phyloP scores from a whole-genome alignment of 2,329 filamentous ascomycete genomes.

The Dothiorella sarmentorum region DNA sequence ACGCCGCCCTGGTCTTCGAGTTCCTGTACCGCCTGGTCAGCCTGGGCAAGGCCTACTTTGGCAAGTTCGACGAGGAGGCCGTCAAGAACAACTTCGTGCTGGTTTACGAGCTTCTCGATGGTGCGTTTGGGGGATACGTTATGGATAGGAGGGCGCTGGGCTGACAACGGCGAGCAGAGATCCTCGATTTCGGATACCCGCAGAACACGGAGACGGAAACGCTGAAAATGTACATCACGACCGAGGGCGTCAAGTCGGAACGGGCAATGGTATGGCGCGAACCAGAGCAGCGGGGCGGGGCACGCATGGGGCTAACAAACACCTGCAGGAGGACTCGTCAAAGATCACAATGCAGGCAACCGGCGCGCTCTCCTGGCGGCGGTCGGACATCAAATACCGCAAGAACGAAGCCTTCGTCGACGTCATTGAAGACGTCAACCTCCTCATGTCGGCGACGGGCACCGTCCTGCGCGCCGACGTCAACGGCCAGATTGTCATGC shows the following conservation, averaged over 20 bases:
- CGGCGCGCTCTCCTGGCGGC: constrained; percentile 92
- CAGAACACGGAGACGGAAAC: constrained; percentile 99
- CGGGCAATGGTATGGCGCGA: constrained; percentile 53
- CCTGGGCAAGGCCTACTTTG: constrained; percentile 93
- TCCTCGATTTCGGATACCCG: constrained; percentile 97
- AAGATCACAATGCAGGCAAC: constrained; percentile 99
- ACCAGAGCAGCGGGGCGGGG: background rate
- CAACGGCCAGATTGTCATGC: constrained; percentile 97
- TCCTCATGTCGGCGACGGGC: constrained; percentile 97
- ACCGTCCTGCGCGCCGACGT: constrained; percentile 94
- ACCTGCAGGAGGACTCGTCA: constrained; percentile 72
- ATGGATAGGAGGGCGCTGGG: background rate
- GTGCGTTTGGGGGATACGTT: constrained; percentile 46
- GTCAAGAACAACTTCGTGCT: constrained; percentile 99
- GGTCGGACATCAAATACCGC: constrained; percentile 96
- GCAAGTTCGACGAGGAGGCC: constrained; percentile 97
- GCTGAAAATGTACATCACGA: constrained; percentile 99
- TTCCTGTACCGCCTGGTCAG: constrained; percentile 91
- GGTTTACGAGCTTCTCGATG: constrained; percentile 94
- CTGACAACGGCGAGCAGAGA: constrained; percentile 58
- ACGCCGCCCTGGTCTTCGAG: constrained; percentile 96
- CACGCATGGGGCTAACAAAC: constrained; percentile 22
- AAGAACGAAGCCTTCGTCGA: constrained; percentile 99
- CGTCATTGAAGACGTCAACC: constrained; percentile 97
- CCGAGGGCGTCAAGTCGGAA: constrained; percentile 94